Conservation (phyloP, 345 rosid species). For the Hibiscus syriacus region DNA sequence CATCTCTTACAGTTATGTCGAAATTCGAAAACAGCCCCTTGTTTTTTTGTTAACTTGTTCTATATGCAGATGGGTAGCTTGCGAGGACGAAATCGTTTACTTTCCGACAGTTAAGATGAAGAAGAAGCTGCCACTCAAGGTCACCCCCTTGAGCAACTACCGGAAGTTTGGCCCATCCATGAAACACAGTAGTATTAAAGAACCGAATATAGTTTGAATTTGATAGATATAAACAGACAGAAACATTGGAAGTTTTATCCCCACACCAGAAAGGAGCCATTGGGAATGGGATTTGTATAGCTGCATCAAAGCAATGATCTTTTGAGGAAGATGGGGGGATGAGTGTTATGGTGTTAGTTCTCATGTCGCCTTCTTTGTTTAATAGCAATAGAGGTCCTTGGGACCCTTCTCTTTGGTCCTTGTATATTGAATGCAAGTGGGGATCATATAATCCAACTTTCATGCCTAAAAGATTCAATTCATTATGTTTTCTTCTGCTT, state of each 20-base stretch:
- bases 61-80: constrained; percentile 52
- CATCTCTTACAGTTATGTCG: neutral
- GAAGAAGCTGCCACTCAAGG: constrained; percentile 53
- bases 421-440: constrained; percentile 22
- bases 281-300: neutral
- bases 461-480: neutral
- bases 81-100: constrained; percentile 46
- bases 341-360: constrained; percentile 26
- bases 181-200: neutral
- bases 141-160: constrained; percentile 27
- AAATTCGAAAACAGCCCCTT: neutral
- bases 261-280: constrained; percentile 6
- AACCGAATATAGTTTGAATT: neutral
- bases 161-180: neutral
- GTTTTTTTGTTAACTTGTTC: neutral
- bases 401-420: constrained; percentile 1
- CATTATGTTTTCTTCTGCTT: neutral
- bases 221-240: constrained; percentile 7
- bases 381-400: neutral
- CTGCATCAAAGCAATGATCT: neutral
- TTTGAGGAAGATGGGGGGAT: neutral
- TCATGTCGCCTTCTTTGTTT: constrained; percentile 27
- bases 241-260: constrained; percentile 5
- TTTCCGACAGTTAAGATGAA: constrained; percentile 72
- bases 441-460: constrained; percentile 9